Evolutionary conservation across 1,284 basidiomycete genomes (phyloP).

Genomic region (Leccinum pachyderme): DNA sequence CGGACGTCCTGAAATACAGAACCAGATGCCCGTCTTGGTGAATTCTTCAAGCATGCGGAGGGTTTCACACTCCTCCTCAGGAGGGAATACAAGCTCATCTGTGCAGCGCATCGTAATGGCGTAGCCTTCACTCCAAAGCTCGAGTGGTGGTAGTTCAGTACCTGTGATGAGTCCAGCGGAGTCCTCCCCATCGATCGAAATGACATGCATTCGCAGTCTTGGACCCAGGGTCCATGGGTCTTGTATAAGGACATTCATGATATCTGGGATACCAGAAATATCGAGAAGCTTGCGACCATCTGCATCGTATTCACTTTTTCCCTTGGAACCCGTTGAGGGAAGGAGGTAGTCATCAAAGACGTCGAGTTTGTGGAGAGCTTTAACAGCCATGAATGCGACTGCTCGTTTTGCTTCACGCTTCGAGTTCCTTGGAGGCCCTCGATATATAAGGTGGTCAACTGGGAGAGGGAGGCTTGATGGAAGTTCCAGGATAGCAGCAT

Average conservation of each 20-base stretch:
- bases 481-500: constrained; percentile 55
- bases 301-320: constrained; percentile 48
- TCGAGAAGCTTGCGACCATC: constrained; percentile 46
- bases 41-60: constrained; percentile 56
- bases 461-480: constrained; percentile 67
- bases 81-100: constrained; percentile 40
- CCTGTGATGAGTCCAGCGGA: constrained; percentile 63
- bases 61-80: constrained; percentile 43
- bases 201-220: constrained; percentile 58
- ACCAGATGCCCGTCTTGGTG: constrained; percentile 61
- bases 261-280: constrained; percentile 45
- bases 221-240: constrained; percentile 64
- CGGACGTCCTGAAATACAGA: constrained; percentile 58
- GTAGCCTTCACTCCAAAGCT: constrained; percentile 38
- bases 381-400: constrained; percentile 74
- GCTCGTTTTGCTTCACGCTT: constrained; percentile 81
- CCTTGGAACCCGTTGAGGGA: constrained; percentile 48
- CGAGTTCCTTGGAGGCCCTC: constrained; percentile 55
- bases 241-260: constrained; percentile 53
- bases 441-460: constrained; percentile 48
- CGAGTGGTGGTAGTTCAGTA: constrained; percentile 47
- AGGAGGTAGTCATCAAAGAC: constrained; percentile 80
- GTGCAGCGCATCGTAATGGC: constrained; percentile 40
- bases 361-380: constrained; percentile 60
- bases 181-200: constrained; percentile 49